These are phyloP conservation scores for Penicillium pulvis DNA, from an alignment of 495 filamentous ascomycete species.

Conservation along the genomic window DNA sequence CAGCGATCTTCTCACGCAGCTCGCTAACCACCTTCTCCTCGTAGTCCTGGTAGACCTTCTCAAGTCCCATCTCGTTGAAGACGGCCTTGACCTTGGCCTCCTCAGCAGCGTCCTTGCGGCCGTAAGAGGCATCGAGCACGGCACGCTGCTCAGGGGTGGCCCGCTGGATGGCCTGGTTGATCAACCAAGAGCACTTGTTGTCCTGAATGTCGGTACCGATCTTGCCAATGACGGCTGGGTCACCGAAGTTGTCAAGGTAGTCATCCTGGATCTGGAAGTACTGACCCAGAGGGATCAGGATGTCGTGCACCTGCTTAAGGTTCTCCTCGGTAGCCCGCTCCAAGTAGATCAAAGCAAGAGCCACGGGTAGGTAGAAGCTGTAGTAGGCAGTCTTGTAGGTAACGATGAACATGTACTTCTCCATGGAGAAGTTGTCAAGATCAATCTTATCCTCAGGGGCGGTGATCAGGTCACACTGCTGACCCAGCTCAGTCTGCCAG, in stretches of 20 bases:
- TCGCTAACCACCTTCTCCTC: slow-evolving; percentile 81
- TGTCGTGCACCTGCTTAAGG: slow-evolving; percentile 81
- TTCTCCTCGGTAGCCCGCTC: slow-evolving; percentile 80
- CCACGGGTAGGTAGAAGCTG: slow-evolving; percentile 98
- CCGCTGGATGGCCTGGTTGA: slow-evolving; percentile 86
- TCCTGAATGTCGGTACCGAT: slow-evolving; percentile 98
- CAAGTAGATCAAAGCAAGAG: slow-evolving; percentile 79
- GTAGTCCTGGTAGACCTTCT: slow-evolving; percentile 80
- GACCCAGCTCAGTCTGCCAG: slow-evolving; percentile 91
- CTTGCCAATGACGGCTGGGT: slow-evolving; percentile 94
- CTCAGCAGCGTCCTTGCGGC: slow-evolving; percentile 76
- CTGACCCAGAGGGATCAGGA: slow-evolving; percentile 96
- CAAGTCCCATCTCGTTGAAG: slow-evolving; percentile 79
- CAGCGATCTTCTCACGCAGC: slow-evolving; percentile 70
- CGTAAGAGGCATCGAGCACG: slow-evolving; percentile 81
- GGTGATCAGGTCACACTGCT: slow-evolving; percentile 91
- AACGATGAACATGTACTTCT: slow-evolving; percentile 98
- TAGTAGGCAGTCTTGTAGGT: slow-evolving; percentile 99
- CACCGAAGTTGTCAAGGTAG: slow-evolving; percentile 96
- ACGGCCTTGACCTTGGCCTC: slow-evolving; percentile 86
- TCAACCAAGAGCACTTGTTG: slow-evolving; percentile 98
- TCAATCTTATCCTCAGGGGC: slow-evolving; percentile 88
- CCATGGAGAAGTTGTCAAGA: slow-evolving; percentile 87
- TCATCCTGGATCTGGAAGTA: slow-evolving; percentile 99
- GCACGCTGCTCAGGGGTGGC: slow-evolving; percentile 80